phyloP scores from a whole-genome alignment of 306 rosid species.

The Castanea mollissima region DNA sequence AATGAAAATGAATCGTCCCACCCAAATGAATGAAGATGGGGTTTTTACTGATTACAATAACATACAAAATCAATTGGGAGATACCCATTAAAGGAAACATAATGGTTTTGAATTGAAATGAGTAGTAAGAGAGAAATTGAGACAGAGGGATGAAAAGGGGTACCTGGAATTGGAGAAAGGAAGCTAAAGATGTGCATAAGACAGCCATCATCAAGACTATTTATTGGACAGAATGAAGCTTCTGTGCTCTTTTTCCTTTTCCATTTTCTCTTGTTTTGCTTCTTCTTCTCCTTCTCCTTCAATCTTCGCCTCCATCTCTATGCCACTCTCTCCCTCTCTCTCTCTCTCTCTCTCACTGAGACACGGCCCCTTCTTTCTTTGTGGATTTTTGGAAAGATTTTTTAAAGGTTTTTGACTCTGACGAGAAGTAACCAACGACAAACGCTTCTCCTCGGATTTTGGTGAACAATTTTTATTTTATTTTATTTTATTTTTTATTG shows the following conservation, averaged over 20 bases:
- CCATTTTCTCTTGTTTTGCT: slow-evolving; percentile 25
- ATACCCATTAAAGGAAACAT: background rate
- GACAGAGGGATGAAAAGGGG: background rate
- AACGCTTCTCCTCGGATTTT: background rate
- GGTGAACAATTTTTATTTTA: no score
- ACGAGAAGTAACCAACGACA: background rate
- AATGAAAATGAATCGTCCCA: background rate
- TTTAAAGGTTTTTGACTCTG: background rate
- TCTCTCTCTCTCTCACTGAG: slow-evolving; percentile 10
- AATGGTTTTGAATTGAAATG: background rate
- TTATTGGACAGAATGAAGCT: slow-evolving; percentile 42
- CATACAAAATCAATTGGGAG: background rate
- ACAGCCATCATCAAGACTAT: slow-evolving; percentile 80
- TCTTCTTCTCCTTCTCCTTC: slow-evolving; percentile 19
- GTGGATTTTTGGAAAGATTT: background rate
- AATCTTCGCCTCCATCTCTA: slow-evolving; percentile 30
- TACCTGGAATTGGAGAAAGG: slow-evolving; percentile 93
- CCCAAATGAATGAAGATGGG: slow-evolving; percentile 10
- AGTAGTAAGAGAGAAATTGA: background rate
- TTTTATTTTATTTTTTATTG: no score
- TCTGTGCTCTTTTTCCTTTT: slow-evolving; percentile 23
- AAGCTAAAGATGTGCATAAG: slow-evolving; percentile 94
- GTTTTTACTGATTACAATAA: background rate
- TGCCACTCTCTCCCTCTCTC: background rate
- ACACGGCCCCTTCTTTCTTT: background rate